phyloP scores from a whole-genome alignment of 129 eudicot species.

The Kitagawia praeruptora region DNA sequence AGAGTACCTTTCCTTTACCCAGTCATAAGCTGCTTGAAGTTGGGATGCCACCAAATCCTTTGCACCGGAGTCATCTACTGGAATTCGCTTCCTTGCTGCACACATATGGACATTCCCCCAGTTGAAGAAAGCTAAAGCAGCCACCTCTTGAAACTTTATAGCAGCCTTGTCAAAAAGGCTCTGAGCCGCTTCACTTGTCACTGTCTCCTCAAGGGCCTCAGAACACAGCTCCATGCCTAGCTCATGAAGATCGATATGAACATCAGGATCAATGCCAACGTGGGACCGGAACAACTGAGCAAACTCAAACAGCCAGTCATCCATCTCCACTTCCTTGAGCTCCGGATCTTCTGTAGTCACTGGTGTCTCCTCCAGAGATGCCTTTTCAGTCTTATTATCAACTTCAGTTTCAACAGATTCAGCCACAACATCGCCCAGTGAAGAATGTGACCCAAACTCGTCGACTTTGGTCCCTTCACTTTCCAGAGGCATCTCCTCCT shows the following conservation, averaged over 20 bases:
- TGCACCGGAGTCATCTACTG: slow-evolving; percentile 68
- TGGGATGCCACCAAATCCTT: slow-evolving; percentile 56
- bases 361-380: slow-evolving; percentile 31
- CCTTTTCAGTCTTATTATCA: slow-evolving; percentile 49
- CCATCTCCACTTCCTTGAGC: slow-evolving; percentile 89
- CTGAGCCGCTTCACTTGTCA: slow-evolving; percentile 94
- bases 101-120: slow-evolving; percentile 99
- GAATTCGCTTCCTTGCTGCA: slow-evolving; percentile 88
- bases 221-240: slow-evolving; percentile 96
- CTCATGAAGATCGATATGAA: slow-evolving; percentile 87
- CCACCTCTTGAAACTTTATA: slow-evolving; percentile 91
- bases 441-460: slow-evolving; percentile 48
- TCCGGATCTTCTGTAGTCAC: slow-evolving; percentile 57
- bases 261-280: slow-evolving; percentile 93
- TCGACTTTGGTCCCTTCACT: slow-evolving; percentile 45
- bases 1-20: slow-evolving; percentile 79
- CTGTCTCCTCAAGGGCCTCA: slow-evolving; percentile 92
- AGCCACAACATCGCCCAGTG: slow-evolving; percentile 35
- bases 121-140: slow-evolving; percentile 87
- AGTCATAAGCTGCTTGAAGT: slow-evolving; percentile 80
- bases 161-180: slow-evolving; percentile 81
- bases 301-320: slow-evolving; percentile 94
- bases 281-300: slow-evolving; percentile 84
- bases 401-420: slow-evolving; percentile 32
- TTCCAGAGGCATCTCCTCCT: slow-evolving; percentile 62